phyloP scores from a whole-genome alignment of 768 basidiomycete genomes.

The Roridomyces roridus region DNA sequence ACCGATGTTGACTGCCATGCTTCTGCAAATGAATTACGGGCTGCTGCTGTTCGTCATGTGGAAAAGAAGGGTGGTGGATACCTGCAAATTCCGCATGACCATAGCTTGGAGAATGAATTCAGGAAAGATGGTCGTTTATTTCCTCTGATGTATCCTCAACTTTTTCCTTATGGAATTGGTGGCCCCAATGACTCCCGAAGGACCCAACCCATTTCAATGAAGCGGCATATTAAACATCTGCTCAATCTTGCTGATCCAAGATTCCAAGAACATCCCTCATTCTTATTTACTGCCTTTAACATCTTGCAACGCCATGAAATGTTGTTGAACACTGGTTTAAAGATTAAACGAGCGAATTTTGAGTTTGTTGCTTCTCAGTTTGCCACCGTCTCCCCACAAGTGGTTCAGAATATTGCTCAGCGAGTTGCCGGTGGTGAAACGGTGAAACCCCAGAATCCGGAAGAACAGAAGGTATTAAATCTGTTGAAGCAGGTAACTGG shows the following conservation, averaged over 20 bases:
- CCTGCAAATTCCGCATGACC: slow-evolving; percentile 26
- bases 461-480: slow-evolving; percentile 23
- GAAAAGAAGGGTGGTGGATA: slow-evolving; percentile 21
- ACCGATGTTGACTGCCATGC: slow-evolving; percentile 22
- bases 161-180: slow-evolving; percentile 33
- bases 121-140: slow-evolving; percentile 18
- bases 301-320: slow-evolving; percentile 28
- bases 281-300: slow-evolving; percentile 34
- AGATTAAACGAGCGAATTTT: slow-evolving; percentile 23
- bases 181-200: slow-evolving; percentile 29
- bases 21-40: slow-evolving; percentile 19
- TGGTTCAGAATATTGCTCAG: not conserved
- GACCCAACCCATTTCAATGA: slow-evolving; percentile 14
- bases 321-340: slow-evolving; percentile 26
- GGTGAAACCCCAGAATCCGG: slow-evolving; percentile 6
- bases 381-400: not conserved
- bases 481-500: slow-evolving; percentile 25
- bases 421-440: slow-evolving; percentile 1
- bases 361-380: slow-evolving; percentile 12
- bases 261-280: slow-evolving; percentile 31
- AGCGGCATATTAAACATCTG: slow-evolving; percentile 29
- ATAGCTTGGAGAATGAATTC: slow-evolving; percentile 24
- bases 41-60: slow-evolving; percentile 30
- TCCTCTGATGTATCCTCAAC: slow-evolving; percentile 31
- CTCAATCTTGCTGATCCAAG: slow-evolving; percentile 18